Base-by-base conservation (phyloP, 371 early-diverging fungal species). In the Mortierella sp. region DNA sequence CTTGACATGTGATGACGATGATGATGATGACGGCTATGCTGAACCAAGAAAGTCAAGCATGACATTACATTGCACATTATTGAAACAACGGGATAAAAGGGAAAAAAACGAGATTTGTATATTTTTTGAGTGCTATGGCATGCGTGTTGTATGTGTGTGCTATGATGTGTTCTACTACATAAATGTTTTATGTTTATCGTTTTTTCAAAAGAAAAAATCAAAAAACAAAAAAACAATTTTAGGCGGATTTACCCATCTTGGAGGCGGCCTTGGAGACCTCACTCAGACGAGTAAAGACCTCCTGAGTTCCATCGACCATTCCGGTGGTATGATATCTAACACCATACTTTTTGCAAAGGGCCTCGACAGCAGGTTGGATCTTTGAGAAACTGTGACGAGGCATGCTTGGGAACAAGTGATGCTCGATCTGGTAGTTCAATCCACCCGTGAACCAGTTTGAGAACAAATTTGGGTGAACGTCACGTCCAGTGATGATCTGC, bases 391-490 rank as follows among this genome's bases (percentile, higher is more conserved):
- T 88, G 78, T 95, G 94, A 22, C 96, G 90, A 16, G 96, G 96
- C 84, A 96, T 87, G 62, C 85, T 89, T 19, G 96, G 96, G 89
- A 96, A 95, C 80, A 95, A 78, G 50, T 93, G 93, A 73, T 93
- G 93, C 72, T 93, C 93, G 65, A 94, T 93, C 79, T 95, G 96
- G 86, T 89, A 94, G 89, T 95, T 95, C 72, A 95, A 87, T 57
- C 95, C 95, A 48, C 95, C 95, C 59, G 92, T 91, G 76, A 95
- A 95, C 95, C 95, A 96, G 85, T 94, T 90, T 66, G 88, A 85
- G 66, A 94, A 85, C 33, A 86, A 67, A 70, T 77, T 75, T 36
- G 92, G 84, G 40, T 80, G 73, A 33, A 96, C 94, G 86, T 96
- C 92, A 67, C 96, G 92, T 24, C 95, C 95, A 40, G 96, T 95